Conservation (phyloP, 805 yeast genomes). For the Candida ponderosae region DNA sequence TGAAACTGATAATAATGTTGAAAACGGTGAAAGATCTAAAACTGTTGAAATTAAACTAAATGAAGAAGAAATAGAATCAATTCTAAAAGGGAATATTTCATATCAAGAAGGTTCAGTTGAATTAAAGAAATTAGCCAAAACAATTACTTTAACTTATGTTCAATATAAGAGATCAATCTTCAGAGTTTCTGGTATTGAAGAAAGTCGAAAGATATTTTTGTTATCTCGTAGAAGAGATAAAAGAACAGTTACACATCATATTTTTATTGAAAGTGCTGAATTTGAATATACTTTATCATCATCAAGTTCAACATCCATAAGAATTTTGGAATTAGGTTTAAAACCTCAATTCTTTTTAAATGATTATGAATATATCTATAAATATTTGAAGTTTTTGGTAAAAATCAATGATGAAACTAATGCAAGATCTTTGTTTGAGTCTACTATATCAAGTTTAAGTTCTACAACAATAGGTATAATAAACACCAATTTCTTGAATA, state of each 20-base stretch:
- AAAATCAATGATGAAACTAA: constrained; percentile 57
- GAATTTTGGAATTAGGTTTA: constrained; percentile 74
- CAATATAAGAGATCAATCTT: constrained; percentile 66
- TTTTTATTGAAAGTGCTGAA: constrained; percentile 75
- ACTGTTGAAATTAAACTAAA: constrained; percentile 9
- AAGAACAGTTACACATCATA: constrained; percentile 54
- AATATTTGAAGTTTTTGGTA: constrained; percentile 68
- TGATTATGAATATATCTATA: constrained; percentile 54
- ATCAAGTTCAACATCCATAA: constrained; percentile 60
- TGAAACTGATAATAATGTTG: constrained; percentile 11
- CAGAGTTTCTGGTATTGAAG: constrained; percentile 57
- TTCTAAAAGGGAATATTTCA: constrained; percentile 8
- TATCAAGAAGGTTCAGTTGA: constrained; percentile 10
- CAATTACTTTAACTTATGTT: constrained; percentile 60
- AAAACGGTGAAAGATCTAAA: constrained; percentile 1
- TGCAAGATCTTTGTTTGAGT: constrained; percentile 77
- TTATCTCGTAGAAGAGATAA: constrained; percentile 56
- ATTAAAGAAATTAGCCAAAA: constrained; percentile 20
- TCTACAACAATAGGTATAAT: constrained; percentile 7
- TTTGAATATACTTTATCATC: constrained; percentile 61
- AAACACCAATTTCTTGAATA: constrained; percentile 14
- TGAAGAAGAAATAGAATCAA: constrained; percentile 9
- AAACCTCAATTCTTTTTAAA: constrained; percentile 38
- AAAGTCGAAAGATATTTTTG: constrained; percentile 66
- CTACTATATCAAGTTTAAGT: constrained; percentile 45